These are phyloP conservation scores for Pythium utonaiense DNA, from an alignment of 352 stramenopile species.

Conservation along the genomic window DNA sequence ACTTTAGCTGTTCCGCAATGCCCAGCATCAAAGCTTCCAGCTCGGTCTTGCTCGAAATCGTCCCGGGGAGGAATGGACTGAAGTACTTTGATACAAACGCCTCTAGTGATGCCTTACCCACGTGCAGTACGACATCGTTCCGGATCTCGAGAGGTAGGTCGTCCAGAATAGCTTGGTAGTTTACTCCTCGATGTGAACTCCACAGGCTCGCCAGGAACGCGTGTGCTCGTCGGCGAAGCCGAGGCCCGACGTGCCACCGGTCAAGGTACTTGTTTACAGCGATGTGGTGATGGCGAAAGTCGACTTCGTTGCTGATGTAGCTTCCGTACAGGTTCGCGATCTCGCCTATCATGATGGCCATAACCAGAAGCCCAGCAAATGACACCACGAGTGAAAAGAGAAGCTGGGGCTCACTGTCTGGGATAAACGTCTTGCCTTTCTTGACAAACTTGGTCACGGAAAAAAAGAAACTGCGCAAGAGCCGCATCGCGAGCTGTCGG, in stretches of 20 bases:
- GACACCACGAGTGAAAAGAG: conserved; percentile 42
- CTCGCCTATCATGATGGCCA: conserved; percentile 54
- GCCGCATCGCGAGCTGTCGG: conserved; percentile 19
- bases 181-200: conserved; percentile 54
- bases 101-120: conserved; percentile 36
- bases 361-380: conserved; percentile 36
- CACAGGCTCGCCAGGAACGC: conserved; percentile 52
- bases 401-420: conserved; percentile 19
- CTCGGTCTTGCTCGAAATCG: conserved; percentile 28
- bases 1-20: conserved; percentile 49
- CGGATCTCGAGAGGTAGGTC: conserved; percentile 48
- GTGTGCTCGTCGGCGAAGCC: conserved; percentile 36
- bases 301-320: conserved; percentile 58
- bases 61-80: conserved; percentile 31
- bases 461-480: conserved; percentile 51
- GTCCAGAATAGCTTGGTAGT: conserved; percentile 54
- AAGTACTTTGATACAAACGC: conserved; percentile 44
- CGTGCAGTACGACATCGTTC: conserved; percentile 44
- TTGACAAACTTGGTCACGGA: conserved; percentile 40
- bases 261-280: conserved; percentile 47
- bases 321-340: conserved; percentile 49
- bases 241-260: conserved; percentile 37
- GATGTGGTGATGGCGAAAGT: conserved; percentile 61
- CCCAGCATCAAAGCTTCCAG: conserved; percentile 19
- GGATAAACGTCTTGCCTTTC: conserved; percentile 39